Evolutionary conservation across 495 filamentous ascomycete species (phyloP).

Genomic region (Penicillium silybi): DNA sequence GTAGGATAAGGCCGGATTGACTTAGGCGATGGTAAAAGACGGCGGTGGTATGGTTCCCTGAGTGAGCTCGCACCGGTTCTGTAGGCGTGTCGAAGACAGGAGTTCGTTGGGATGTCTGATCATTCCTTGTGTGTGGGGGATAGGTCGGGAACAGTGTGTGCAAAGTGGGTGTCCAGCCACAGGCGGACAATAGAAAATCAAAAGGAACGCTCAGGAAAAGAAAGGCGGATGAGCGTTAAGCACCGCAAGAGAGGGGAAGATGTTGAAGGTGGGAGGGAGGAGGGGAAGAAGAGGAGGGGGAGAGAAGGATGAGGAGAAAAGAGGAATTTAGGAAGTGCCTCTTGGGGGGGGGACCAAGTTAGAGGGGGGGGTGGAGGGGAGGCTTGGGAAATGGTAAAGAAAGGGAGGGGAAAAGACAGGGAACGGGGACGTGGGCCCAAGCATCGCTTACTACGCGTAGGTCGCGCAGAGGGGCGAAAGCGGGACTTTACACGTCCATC

Average conservation of each 20-base stretch:
- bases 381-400: slow-evolving; percentile 4
- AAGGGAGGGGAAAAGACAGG: slow-evolving; percentile 30
- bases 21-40: slow-evolving; percentile 39
- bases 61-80: slow-evolving; percentile 50
- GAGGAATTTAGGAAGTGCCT: slow-evolving; percentile 25
- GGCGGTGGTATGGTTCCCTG: slow-evolving; percentile 50
- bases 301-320: slow-evolving; percentile 30
- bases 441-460: slow-evolving; percentile 26
- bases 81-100: slow-evolving; percentile 45
- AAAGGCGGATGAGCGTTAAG: slow-evolving; percentile 31
- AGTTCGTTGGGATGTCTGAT: slow-evolving; percentile 45
- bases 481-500: slow-evolving; percentile 8
- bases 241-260: slow-evolving; percentile 14
- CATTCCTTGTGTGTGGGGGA: slow-evolving; percentile 46
- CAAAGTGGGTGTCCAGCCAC: slow-evolving; percentile 47
- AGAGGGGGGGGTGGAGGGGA: slow-evolving; percentile 32
- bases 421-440: slow-evolving; percentile 30
- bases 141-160: slow-evolving; percentile 25
- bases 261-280: slow-evolving; percentile 13
- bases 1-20: slow-evolving; percentile 26
- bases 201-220: slow-evolving; percentile 33
- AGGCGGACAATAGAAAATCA: slow-evolving; percentile 41
- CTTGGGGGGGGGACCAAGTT: slow-evolving; percentile 17
- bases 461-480: slow-evolving; percentile 15
- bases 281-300: slow-evolving; percentile 31